Base-by-base conservation (phyloP, 208 protist species). In the Borovskyia barvae region DNA sequence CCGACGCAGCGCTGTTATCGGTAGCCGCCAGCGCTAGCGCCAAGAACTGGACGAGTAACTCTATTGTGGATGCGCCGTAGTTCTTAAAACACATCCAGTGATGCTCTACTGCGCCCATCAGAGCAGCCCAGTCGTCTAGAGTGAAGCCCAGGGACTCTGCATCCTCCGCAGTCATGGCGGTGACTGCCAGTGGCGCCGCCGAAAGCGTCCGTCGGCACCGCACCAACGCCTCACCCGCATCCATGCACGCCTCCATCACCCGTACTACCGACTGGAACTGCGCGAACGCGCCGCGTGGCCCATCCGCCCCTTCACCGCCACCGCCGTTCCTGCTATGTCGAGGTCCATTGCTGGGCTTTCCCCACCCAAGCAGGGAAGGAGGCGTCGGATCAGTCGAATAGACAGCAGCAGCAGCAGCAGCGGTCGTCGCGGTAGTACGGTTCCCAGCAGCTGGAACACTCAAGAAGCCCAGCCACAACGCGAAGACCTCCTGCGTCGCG, bases 221-320 rank as follows among this genome's bases (percentile, higher is more conserved):
- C n/a, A n/a, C n/a, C n/a, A n/a, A n/a, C 29, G 24, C 49, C 15
- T 65, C 63, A 24, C 70, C 42, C 11, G 48, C 66, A n/a, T 85
- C 77, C 5, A 83, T 65, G 54, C 68, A 85, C 9, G 77, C 80
- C 46, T 91, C 84, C 65, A 87, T 49, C 17, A 91, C 72, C 45
- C 84, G 84, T 15, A 80, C 67, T 15, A 91, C 47, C 1, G 75
- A 60, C 45, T 89, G 65, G 37, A 65, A 66, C 41, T 61, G 49
- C 40, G 30, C n/a, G 8, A 53, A 24, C 42, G 54, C 36, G n/a
- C 52, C 29, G n/a, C n/a, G 41, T 11, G 11, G 1, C 8, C 9
- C 41, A 20, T 48, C 45, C 2, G 42, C 28, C 7, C 53, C 33
- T 19, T 37, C 43, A 30, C 39, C 41, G 17, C 58, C 39, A 48